Conservation (phyloP, 192 early-diverging fungal species). For the Linnemannia exigua region DNA sequence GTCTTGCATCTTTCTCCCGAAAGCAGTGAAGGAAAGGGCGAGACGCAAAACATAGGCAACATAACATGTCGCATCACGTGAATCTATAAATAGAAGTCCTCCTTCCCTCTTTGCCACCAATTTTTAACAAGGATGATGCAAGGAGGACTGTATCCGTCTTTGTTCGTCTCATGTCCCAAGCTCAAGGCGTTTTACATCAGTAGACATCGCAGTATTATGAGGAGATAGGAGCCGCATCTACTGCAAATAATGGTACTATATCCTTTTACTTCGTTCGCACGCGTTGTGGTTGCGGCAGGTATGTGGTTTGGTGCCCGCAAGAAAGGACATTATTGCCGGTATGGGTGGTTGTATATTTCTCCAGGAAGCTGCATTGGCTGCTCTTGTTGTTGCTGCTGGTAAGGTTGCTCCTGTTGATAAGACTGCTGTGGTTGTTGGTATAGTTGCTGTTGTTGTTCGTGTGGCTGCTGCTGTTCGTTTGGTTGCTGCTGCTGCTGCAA, state of each 20-base stretch:
- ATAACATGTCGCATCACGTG: not conserved
- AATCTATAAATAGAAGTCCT: not conserved
- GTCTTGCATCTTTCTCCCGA: too few species aligned
- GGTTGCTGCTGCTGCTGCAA: not conserved
- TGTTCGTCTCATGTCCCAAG: too few species aligned
- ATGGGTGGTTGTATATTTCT: not conserved
- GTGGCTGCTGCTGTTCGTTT: not conserved
- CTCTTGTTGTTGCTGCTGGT: not conserved
- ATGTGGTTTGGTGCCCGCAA: not conserved
- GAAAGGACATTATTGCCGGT: not conserved
- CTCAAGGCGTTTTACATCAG: too few species aligned
- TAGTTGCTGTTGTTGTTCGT: not conserved
- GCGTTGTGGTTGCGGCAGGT: too few species aligned
- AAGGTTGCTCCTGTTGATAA: not conserved
- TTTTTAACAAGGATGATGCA: not conserved
- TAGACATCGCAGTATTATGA: too few species aligned
- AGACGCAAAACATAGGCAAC: too few species aligned
- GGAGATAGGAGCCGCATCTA: too few species aligned
- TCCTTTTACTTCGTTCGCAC: too few species aligned
- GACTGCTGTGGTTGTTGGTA: not conserved
- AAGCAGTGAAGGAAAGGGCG: too few species aligned
- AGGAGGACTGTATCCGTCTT: not conserved
- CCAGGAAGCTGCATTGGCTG: slow-evolving; percentile 6
- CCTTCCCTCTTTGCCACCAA: slow-evolving; percentile 1
- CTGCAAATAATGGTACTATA: too few species aligned